Base-by-base conservation (phyloP, 1,139 yeast genomes). In the Geotrichum fermentans region DNA sequence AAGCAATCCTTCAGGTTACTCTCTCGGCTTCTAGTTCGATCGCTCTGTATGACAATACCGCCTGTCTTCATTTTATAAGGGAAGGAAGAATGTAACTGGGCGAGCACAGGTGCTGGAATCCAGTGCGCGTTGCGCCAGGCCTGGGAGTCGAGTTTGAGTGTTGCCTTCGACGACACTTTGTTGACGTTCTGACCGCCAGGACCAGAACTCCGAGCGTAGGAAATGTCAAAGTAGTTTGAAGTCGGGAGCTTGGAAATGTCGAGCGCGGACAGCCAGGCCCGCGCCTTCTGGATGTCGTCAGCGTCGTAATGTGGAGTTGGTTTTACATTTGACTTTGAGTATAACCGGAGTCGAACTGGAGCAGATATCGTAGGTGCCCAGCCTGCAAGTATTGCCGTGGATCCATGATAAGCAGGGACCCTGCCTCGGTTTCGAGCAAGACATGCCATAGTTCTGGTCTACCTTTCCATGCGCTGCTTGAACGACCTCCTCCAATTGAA, bases 121-220 rank as follows among this genome's bases (percentile, higher is more conserved):
- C 95, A 86, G 5, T 59, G 58, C 17, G 79, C 74, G 1, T 65
- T 58, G 8, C 74, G 68, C 80, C 90, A 78, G 38, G 71, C 65
- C 1, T 68, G 65, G 0, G 73, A 63, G 4, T 65, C 62, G 54
- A 87, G 61, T 2, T 79, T 70, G 11, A 90, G 65, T 0, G 92
- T 80, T 2, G 94, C 95, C 60, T 89, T 89, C 2, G 92, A 58
- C 48, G 65, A 66, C 34, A 66, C 35, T 49, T 88, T 90, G 64
- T 90, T 90, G 14, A 90, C 97, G 61, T 90, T 86, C 59, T 90
- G 97, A 0, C 97, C 97, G 0, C 97, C 97, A 0, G 96, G 90
- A 0, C 97, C 97, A 11, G 95, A 83, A 0, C 95, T 77, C 53
- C 95, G 69, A 47, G 87, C 79, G 64, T 72, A 89, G 0, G 79